Percentiles rank a stretch among this genome's conserved stretches.
Conservation (phyloP, 495 filamentous ascomycete species). For the Aspergillus leporis region DNA sequence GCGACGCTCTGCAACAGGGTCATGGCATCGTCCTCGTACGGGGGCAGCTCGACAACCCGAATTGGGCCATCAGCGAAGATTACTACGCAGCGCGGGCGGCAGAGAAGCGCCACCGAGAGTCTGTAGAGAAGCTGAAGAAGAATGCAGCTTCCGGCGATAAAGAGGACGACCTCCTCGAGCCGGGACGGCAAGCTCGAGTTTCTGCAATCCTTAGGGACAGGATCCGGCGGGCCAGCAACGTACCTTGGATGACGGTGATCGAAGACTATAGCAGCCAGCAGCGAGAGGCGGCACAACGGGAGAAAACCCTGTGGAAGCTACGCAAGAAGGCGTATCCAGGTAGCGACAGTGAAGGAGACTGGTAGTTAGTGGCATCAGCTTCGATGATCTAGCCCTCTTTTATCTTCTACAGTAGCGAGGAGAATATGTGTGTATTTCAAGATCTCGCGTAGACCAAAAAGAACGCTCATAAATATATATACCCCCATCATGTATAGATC, state of each 20-base stretch:
- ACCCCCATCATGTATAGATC: neutral
- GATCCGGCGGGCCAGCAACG: slow-evolving; percentile 40
- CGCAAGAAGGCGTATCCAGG: slow-evolving; percentile 46
- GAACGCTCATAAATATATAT: neutral
- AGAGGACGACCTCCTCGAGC: slow-evolving; percentile 12
- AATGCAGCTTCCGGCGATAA: slow-evolving; percentile 4
- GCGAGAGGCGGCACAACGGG: slow-evolving; percentile 35
- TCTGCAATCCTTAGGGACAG: slow-evolving; percentile 33
- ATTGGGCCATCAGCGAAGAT: slow-evolving; percentile 51
- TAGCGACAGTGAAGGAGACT: slow-evolving; percentile 46
- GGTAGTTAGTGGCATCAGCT: slow-evolving; percentile 16
- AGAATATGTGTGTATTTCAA: neutral
- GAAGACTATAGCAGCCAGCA: slow-evolving; percentile 39
- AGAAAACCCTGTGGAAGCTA: slow-evolving; percentile 46
- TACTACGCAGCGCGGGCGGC: slow-evolving; percentile 43
- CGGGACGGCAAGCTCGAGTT: slow-evolving; percentile 23
- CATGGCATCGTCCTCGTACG: slow-evolving; percentile 51
- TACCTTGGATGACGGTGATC: slow-evolving; percentile 50
- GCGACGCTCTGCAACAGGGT: slow-evolving; percentile 33
- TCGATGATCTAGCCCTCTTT: neutral
- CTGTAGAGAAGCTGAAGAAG: slow-evolving; percentile 27
- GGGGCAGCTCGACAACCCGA: slow-evolving; percentile 53
- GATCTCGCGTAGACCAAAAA: neutral
- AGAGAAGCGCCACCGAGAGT: slow-evolving; percentile 34
- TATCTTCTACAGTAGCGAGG: neutral